These are phyloP conservation scores for Nakataea oryzae DNA, from an alignment of 2,329 filamentous ascomycete genomes.

Conservation along the genomic window DNA sequence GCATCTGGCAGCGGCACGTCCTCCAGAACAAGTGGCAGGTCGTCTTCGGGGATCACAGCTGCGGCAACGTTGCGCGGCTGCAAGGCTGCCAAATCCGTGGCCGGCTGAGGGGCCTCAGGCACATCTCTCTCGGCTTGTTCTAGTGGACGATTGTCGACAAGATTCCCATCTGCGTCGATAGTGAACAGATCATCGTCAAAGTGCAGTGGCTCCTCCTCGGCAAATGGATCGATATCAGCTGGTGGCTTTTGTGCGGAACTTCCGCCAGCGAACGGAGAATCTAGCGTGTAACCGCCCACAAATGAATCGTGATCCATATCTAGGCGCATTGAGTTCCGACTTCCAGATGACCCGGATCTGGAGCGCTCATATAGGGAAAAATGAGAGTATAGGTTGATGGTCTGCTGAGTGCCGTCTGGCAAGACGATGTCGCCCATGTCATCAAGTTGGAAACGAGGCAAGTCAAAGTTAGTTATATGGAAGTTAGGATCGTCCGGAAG, in stretches of 20 bases:
- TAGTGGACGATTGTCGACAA: constrained; percentile 8
- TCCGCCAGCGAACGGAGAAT: constrained; percentile 8
- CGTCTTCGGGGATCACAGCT: constrained; percentile 4
- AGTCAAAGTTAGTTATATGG: constrained; percentile 46
- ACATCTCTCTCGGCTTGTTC: neutral
- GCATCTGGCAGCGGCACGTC: constrained; percentile 3
- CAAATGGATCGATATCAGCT: constrained; percentile 29
- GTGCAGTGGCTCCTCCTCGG: constrained; percentile 30
- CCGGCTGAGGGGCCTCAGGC: neutral
- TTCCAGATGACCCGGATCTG: constrained; percentile 17
- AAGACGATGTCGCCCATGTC: constrained; percentile 20
- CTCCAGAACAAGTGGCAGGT: neutral
- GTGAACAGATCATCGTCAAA: constrained; percentile 23
- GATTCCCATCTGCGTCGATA: constrained; percentile 12
- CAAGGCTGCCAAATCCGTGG: neutral
- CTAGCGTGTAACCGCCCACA: constrained; percentile 6
- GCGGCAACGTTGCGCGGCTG: constrained; percentile 1
- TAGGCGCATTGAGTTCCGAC: constrained; percentile 6
- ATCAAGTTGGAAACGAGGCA: constrained; percentile 46
- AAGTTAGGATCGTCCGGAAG: constrained; percentile 79
- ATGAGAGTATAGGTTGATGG: constrained; percentile 28
- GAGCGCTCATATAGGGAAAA: constrained; percentile 29
- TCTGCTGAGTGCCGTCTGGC: constrained; percentile 23
- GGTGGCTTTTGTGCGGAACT: constrained; percentile 11
- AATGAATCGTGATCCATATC: constrained; percentile 7